Conservation (phyloP, 176 grass and related monocot genomes). For the Carex kokanica region DNA sequence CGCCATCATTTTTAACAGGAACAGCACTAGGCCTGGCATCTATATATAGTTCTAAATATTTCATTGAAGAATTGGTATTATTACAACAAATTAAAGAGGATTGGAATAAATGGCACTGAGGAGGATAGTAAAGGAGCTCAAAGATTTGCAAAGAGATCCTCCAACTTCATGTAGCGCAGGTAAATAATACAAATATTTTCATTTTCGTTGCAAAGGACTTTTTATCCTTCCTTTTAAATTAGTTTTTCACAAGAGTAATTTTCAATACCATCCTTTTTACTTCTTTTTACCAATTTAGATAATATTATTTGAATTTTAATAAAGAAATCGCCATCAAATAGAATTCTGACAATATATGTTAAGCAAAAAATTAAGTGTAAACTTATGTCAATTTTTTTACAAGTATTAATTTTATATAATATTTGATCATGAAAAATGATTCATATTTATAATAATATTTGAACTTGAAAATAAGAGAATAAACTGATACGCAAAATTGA, state of each 20-base stretch:
- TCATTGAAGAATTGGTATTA: background rate
- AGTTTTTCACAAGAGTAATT: background rate
- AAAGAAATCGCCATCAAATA: background rate
- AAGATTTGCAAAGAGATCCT: constrained; percentile 87
- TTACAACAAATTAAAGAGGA: no score
- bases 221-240: background rate
- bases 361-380: no score
- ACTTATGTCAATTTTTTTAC: no score
- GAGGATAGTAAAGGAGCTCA: constrained; percentile 88
- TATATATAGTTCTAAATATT: constrained; percentile 27
- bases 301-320: background rate
- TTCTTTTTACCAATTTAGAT: background rate
- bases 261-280: background rate
- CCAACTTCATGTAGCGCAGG: constrained; percentile 89
- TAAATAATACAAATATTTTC: constrained; percentile 2
- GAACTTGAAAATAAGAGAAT: no score
- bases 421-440: no score
- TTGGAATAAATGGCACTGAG: constrained; percentile 49
- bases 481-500: no score
- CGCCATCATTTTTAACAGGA: background rate
- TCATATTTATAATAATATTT: no score
- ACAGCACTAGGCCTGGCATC: background rate
- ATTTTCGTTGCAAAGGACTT: background rate
- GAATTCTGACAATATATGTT: background rate
- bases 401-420: no score